A percentile compares a stretch with the other conserved stretches of the same genome.
Conservation (phyloP, 352 stramenopile genomes). For the Globisporangium mamillatum region DNA sequence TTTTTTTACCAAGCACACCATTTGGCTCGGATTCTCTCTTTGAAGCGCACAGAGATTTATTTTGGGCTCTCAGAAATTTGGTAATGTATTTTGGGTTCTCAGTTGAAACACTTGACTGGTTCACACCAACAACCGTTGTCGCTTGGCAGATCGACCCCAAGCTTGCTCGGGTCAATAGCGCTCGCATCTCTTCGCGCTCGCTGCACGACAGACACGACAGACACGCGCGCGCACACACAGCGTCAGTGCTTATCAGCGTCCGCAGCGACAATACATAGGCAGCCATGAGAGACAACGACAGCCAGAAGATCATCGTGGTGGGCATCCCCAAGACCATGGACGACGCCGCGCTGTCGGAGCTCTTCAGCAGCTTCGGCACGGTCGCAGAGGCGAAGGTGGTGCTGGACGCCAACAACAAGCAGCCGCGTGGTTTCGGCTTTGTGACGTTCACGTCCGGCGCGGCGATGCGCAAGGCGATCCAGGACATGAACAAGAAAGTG, state of each 20-base stretch:
- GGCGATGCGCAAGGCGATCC: constrained; percentile 69
- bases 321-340: constrained; percentile 76
- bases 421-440: constrained; percentile 78
- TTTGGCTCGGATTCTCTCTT: not conserved
- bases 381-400: constrained; percentile 78
- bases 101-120: constrained; percentile 1
- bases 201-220: not conserved
- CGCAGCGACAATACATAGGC: not conserved
- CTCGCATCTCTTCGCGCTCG: constrained; percentile 12
- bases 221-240: not conserved
- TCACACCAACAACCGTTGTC: not conserved
- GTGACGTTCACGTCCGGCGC: constrained; percentile 75
- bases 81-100: not conserved
- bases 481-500: constrained; percentile 74
- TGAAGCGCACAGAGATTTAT: not conserved
- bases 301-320: constrained; percentile 84
- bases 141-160: constrained; percentile 2
- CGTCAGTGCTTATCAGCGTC: not conserved
- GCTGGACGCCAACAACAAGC: constrained; percentile 49
- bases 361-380: constrained; percentile 73
- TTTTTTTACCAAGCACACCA: not conserved
- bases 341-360: constrained; percentile 55
- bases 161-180: not conserved
- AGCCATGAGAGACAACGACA: constrained; percentile 70
- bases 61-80: not conserved